Base-by-base conservation (phyloP, 2,329 filamentous ascomycete genomes). In the Neobulgaria alba region DNA sequence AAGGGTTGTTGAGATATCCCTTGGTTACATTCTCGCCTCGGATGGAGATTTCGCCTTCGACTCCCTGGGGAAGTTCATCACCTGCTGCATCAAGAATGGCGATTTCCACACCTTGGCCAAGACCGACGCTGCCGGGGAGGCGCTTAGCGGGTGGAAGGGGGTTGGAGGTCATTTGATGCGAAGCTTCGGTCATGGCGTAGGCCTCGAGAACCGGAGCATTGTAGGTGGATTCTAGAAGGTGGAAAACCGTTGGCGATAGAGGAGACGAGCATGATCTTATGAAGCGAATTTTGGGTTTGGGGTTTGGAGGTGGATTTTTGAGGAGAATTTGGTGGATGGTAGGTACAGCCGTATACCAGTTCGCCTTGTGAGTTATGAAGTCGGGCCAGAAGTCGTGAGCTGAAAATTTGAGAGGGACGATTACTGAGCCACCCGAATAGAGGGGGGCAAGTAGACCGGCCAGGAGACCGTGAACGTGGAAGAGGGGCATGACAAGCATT, bases 321-420 rank as follows among this genome's bases (percentile, higher is more conserved):
- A 94, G 76, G 3, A 94, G 71, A 55, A 94, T 90, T 58, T 92
- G 86, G 62, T 93, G 87, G 59, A 94, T 93, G 1, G 87, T 93
- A 1, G 87, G 87, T n/a, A 92, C 87, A 1, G 87, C 87, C 0
- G 86, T 92, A 65, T 92, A 94, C 87, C 87, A 94, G 61, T 86
- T 94, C 18, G 86, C 87, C 49, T 77, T 71, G 66, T 88, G 71
- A 4, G 71, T 67, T 51, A 71, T 71, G 56, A 92, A 92, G 60
- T 92, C 81, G 17, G 63, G 61, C 87, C 87, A 94, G 65, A 94
- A 94, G 15, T 85, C 79, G 1, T 75, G 74, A 7, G 87, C 85
- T 3, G 85, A 90, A 72, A 93, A 93, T 57, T 80, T 83, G 39
- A 70, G 56, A 2, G 86, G 86, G 4, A 93, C 82, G 42, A 94